phyloP scores from a whole-genome alignment of 169 alveolate species.

The Cryptosporidium parvum region DNA sequence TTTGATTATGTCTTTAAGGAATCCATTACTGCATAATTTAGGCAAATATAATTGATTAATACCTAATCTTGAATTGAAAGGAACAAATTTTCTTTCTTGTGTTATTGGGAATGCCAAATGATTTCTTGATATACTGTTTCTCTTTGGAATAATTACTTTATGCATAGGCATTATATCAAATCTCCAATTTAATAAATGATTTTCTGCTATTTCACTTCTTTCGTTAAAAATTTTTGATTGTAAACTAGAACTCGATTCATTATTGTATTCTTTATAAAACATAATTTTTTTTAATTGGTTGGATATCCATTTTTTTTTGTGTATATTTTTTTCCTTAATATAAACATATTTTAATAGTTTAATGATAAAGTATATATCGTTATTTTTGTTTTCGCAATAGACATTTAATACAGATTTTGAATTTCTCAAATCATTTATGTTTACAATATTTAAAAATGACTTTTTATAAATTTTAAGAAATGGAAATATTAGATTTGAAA shows the following conservation, averaged over 20 bases:
- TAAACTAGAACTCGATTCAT: background rate
- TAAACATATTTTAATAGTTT: background rate
- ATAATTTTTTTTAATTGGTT: slow-evolving; percentile 19
- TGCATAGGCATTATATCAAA: background rate
- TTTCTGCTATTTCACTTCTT: background rate
- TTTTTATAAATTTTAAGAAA: slow-evolving; percentile 26
- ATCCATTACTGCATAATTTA: too few species aligned
- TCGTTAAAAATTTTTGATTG: background rate
- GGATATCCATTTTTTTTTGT: slow-evolving; percentile 22
- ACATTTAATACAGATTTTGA: background rate
- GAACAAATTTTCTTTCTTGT: too few species aligned
- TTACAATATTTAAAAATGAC: slow-evolving; percentile 17
- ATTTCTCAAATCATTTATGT: background rate
- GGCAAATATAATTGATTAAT: too few species aligned
- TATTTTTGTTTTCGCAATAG: background rate
- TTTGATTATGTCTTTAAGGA: too few species aligned
- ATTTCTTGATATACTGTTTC: background rate
- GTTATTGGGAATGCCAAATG: background rate
- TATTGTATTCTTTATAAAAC: background rate
- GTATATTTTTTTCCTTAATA: background rate
- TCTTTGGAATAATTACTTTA: background rate
- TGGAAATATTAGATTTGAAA: slow-evolving; percentile 9
- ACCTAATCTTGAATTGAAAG: background rate
- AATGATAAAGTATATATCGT: background rate
- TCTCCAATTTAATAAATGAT: background rate